Conservation (phyloP, 202 grass and related monocot species). For the Schoenoplectus tabernaemontani region DNA sequence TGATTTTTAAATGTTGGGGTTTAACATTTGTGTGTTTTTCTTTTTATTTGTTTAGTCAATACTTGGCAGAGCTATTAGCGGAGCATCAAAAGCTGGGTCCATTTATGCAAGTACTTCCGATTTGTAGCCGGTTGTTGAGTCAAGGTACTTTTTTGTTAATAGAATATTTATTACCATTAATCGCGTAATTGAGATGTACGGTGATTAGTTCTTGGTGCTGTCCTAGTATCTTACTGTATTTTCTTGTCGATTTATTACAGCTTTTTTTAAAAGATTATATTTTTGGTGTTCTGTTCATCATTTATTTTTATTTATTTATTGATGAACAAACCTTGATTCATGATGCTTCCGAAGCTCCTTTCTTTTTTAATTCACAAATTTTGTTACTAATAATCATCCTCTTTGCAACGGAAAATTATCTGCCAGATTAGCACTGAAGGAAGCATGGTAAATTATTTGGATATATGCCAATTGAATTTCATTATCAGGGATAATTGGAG, state of each 20-base stretch:
- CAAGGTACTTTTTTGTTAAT: conserved; percentile 65
- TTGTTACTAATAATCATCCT: background rate
- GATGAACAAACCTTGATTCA: background rate
- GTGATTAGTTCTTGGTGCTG: too few relatives aligned
- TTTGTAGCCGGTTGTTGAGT: conserved; percentile 78
- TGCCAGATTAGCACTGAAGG: background rate
- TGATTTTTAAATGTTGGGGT: conserved; percentile 31
- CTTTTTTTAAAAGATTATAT: too few relatives aligned
- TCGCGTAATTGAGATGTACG: too few relatives aligned
- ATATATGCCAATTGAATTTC: background rate
- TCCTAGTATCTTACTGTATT: too few relatives aligned
- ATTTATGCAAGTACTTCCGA: conserved; percentile 95
- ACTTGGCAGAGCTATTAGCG: conserved; percentile 77
- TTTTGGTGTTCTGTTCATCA: too few relatives aligned
- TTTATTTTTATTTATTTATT: background rate
- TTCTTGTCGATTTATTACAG: too few relatives aligned
- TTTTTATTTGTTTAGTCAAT: conserved; percentile 51
- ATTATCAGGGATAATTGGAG: background rate
- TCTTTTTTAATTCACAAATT: background rate
- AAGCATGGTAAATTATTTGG: background rate
- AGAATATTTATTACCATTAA: background rate
- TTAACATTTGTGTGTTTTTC: conserved; percentile 24
- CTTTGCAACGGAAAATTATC: background rate
- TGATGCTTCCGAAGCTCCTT: background rate
- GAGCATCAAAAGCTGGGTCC: conserved; percentile 96